phyloP scores from a whole-genome alignment of 805 yeast genomes.

The Wickerhamiella allomyrinae region DNA sequence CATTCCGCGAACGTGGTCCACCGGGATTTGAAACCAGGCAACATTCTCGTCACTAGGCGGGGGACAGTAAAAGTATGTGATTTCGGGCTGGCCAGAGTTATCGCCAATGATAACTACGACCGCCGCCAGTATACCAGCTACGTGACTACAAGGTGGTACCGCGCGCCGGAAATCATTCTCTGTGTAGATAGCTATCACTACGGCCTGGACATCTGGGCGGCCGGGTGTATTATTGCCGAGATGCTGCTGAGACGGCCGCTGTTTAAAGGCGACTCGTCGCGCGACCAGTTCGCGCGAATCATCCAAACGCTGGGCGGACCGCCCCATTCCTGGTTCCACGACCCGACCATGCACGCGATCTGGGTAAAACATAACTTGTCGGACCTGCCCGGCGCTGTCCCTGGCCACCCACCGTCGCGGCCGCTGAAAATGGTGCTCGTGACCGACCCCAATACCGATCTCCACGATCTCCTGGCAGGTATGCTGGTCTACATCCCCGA shows the following conservation, averaged over 20 bases:
- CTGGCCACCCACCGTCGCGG: background rate
- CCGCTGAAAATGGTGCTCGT: background rate
- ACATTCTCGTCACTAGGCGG: conserved; percentile 57
- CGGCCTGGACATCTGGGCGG: conserved; percentile 80
- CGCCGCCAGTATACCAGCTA: conserved; percentile 30
- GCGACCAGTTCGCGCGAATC: conserved; percentile 59
- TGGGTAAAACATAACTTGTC: background rate
- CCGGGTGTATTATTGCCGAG: conserved; percentile 83
- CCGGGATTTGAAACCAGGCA: conserved; percentile 86
- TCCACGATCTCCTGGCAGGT: conserved; percentile 32
- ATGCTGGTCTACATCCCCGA: conserved; percentile 54
- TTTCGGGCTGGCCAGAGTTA: conserved; percentile 83
- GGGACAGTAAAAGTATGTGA: conserved; percentile 81
- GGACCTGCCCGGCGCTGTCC: background rate
- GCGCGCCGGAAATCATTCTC: conserved; percentile 82
- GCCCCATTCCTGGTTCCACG: conserved; percentile 16
- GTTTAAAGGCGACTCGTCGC: conserved; percentile 59
- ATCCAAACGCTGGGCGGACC: conserved; percentile 63
- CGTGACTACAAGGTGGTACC: conserved; percentile 90
- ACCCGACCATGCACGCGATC: background rate
- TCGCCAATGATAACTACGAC: conserved; percentile 26
- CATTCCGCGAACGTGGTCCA: conserved; percentile 90
- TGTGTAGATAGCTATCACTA: conserved; percentile 17
- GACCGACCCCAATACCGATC: background rate
- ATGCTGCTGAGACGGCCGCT: conserved; percentile 67